Conservation (phyloP, 148 eudicot species). For the Hydrangea macrophylla region DNA sequence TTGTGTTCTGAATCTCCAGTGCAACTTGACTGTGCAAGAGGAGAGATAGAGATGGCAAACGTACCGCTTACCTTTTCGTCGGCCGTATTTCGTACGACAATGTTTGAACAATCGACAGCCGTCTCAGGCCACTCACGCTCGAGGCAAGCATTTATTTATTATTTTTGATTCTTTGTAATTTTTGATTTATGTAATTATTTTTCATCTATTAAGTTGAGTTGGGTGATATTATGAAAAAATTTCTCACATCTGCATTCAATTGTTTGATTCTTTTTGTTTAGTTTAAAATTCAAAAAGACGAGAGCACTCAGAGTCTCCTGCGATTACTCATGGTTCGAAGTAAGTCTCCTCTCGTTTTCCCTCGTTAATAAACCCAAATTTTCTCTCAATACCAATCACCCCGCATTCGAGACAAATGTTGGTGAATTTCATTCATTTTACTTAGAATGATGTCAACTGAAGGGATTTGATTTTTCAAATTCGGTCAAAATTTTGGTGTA, state of each 20-base stretch:
- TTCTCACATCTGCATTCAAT: neutral
- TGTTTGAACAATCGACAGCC: neutral
- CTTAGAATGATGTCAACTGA: too few relatives aligned
- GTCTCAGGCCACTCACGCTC: constrained; percentile 8
- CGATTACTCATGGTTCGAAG: constrained; percentile 70
- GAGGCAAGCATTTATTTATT: constrained; percentile 4
- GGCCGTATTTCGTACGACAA: neutral
- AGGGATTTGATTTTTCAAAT: too few relatives aligned
- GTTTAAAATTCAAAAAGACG: constrained; percentile 29
- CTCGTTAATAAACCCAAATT: too few relatives aligned
- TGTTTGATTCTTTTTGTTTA: constrained; percentile 8
- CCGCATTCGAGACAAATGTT: too few relatives aligned
- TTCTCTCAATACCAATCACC: too few relatives aligned
- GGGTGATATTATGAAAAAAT: neutral
- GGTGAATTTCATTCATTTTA: too few relatives aligned
- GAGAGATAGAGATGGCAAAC: constrained; percentile 8
- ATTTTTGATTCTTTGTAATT: neutral
- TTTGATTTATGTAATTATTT: neutral
- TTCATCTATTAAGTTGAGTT: neutral
- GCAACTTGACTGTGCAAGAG: too few relatives aligned
- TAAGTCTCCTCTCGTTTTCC: constrained; percentile 23
- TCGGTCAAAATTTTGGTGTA: too few relatives aligned
- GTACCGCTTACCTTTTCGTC: neutral
- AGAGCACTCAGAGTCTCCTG: constrained; percentile 43
- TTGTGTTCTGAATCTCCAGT: too few relatives aligned